phyloP scores from a whole-genome alignment of 176 grass and related monocot genomes.

The sorghum (Sorghum bicolor) region Sorghum_bicolor_NCBIv3 NC_012875.2:53336001-53336500 shows the following conservation, averaged over 20 bases:
- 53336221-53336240: conserved; percentile 27
- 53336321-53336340: background rate
- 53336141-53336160: background rate
- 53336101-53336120: background rate
- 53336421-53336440: background rate
- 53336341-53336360: background rate
- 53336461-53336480: background rate
- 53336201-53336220: conserved; percentile 23
- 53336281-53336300: background rate
- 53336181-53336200: conserved; percentile 2
- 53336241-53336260: conserved; percentile 17
- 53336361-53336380: background rate
- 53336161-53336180: conserved; percentile 9
- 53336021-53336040: conserved; percentile 11
- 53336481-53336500: too few relatives aligned
- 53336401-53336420: background rate
- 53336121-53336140: conserved; percentile 8
- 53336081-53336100: background rate
- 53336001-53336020: background rate
- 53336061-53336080: background rate
- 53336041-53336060: background rate
- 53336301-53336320: background rate
- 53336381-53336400: background rate
- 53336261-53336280: background rate
- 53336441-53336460: background rate